These are phyloP conservation scores for Candida orba DNA, from an alignment of 805 yeast species.

Conservation along the genomic window DNA sequence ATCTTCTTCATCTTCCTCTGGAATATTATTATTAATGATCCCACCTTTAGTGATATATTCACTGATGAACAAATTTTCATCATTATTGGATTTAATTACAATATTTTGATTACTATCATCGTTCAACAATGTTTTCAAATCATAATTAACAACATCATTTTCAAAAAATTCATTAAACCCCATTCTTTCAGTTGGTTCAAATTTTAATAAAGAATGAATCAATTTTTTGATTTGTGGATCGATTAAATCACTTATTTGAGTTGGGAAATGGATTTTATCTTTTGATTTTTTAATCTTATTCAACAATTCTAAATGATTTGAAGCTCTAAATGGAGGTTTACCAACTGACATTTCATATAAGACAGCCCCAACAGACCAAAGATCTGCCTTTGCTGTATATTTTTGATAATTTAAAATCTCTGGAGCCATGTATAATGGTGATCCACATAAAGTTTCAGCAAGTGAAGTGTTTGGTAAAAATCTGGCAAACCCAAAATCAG, in stretches of 20 bases:
- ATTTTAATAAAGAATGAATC: conserved; percentile 69
- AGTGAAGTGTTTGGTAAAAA: conserved; percentile 86
- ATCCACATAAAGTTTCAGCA: conserved; percentile 97
- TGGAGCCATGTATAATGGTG: conserved; percentile 98
- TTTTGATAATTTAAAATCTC: conserved; percentile 91
- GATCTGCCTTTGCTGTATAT: conserved; percentile 93
- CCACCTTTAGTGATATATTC: conserved; percentile 52
- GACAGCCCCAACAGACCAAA: conserved; percentile 98
- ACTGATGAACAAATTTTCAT: conserved; percentile 76
- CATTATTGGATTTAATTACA: conserved; percentile 30
- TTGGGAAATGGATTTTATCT: conserved; percentile 74
- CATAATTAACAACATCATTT: conserved; percentile 55
- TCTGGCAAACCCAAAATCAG: conserved; percentile 97
- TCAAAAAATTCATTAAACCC: conserved; percentile 83
- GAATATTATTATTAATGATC: conserved; percentile 15
- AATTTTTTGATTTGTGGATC: conserved; percentile 60
- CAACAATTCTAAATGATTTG: conserved; percentile 84
- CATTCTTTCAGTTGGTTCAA: conserved; percentile 82
- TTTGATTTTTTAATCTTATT: conserved; percentile 78
- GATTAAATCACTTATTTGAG: conserved; percentile 39
- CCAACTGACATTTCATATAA: conserved; percentile 93
- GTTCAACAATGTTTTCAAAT: conserved; percentile 32
- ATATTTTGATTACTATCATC: conserved; percentile 8
- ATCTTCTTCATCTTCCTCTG: conserved; percentile 13
- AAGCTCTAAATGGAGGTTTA: conserved; percentile 92